Base-by-base conservation (phyloP, 805 yeast genomes). In the Candida berthetii region DNA sequence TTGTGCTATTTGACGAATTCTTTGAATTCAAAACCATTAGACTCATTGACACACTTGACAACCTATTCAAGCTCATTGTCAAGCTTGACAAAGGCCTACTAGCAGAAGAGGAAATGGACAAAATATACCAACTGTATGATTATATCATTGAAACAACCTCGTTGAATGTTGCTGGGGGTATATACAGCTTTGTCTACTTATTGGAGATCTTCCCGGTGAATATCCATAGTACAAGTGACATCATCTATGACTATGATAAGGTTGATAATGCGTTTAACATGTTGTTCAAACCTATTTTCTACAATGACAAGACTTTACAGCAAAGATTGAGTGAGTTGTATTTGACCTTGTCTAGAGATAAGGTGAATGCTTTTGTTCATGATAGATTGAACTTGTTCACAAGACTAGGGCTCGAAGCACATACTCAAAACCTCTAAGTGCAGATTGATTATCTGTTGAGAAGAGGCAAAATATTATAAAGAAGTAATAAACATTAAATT, bases 1-100 rank as follows among this genome's bases (percentile, higher is more conserved):
- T 63, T 6, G 48, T 60, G 1, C 42, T 58, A 2, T 65, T 61
- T 39, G 59, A 56, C 6, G 64, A 64, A 28, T 51, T 63, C 34
- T 64, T 65, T 42, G 58, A 55, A 22, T 52, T 46, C 36, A 53
- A 54, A n/a, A 48, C 53, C 2, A 51, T 46, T 1, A 43, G 40
- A 25, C 33, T 62, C 11, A 48, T 55, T 27, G 55, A 49, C 3
- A 42, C 47, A 2, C 36, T 59, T 17, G 38, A 47, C 18, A 36
- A 17, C 6, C 41, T 58, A 8, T 38, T 49, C 15, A 34, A 22
- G 17, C 17, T 31, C 15, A 17, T 16, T 16, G 7, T 31, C 34
- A 17, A 16, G 19, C 10, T 31, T 16, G 34, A 15, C 15, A 15
- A 17, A 9, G 34, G 34, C 10, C 4, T 5, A 17, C 9, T 31